Base-by-base conservation (phyloP, 768 basidiomycete species). In the Russula sp. region DNA sequence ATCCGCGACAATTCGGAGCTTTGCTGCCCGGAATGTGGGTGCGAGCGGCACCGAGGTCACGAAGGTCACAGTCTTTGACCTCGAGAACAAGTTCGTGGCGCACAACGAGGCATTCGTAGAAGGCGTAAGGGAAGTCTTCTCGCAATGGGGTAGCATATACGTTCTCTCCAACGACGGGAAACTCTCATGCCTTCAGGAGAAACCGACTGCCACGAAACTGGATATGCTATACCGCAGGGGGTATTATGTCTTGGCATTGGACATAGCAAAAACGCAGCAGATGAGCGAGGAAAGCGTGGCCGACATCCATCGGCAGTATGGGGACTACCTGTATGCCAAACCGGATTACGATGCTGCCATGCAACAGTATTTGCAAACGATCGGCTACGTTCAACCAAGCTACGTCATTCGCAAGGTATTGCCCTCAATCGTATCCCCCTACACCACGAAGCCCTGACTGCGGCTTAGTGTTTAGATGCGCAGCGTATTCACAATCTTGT, bases 401-500 rank as follows among this genome's bases (percentile, higher is more conserved):
- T 97, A 98, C 75, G 94, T 98, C 38, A 94, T 98, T 57, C 86
- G 97, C 69, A 99, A 98, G 83, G 96, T 94, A 71, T 59, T 46
- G 10, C 9, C 26, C 22, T 55, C 24, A 4, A 50, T 26, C 50
- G 6, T 24, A 30, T 51, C 14, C 9, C 36, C 49, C 8, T 24
- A 6, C 26, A 24, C 13, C 1, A 34, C 32, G 20, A 13, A 30
- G 49, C 53, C 46, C 53, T 72, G 16, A 70, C 54, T 55, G 26
- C 16, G 62, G 32, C 28, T 8, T 63, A 98, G 95, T 98, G 94
- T 76, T 85, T 99, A 42, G 97, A 97, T 68, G 94, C 96, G 0
- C 97, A 98, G 72, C 81, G 95, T 2, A 97, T 98, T 61, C 90
- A 94, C 67, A 94, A 95, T 72, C 88, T 99, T 58, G 94, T 92